Percentiles rank a stretch among this genome's conserved stretches.
phyloP scores from a whole-genome alignment of 202 grass and related monocot species.

The Carex arenaria region DNA sequence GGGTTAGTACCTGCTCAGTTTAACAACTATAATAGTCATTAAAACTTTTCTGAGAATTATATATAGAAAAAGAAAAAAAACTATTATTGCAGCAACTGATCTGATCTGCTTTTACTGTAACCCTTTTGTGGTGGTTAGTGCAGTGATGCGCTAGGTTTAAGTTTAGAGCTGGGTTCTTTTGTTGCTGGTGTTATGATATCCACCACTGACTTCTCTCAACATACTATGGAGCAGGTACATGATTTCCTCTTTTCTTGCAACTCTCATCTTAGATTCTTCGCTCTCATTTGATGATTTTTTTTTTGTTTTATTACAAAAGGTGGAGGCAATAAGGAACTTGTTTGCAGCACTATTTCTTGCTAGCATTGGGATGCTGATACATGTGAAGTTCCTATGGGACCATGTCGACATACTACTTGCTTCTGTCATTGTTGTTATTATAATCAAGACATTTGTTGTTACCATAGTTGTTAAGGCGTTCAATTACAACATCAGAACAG shows the following conservation, averaged over 20 bases:
- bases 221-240: constrained; percentile 99
- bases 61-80: background rate
- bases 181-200: constrained; percentile 97
- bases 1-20: constrained; percentile 54
- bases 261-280: background rate
- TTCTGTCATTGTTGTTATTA: constrained; percentile 93
- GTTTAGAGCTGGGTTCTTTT: constrained; percentile 98
- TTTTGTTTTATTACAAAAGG: constrained; percentile 43
- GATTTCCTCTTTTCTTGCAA: constrained; percentile 25
- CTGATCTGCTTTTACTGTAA: constrained; percentile 1
- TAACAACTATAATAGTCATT: background rate
- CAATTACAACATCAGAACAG: constrained; percentile 83
- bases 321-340: constrained; percentile 84
- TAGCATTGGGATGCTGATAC: constrained; percentile 97
- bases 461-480: constrained; percentile 85
- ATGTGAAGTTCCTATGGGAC: constrained; percentile 93
- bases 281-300: background rate
- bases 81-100: constrained; percentile 5
- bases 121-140: constrained; percentile 64
- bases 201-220: constrained; percentile 94
- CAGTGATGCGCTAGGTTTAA: constrained; percentile 93
- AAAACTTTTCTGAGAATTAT: background rate
- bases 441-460: constrained; percentile 75
- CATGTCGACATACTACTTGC: constrained; percentile 96
- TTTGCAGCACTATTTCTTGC: constrained; percentile 99